Base-by-base conservation (phyloP, 768 basidiomycete species). In the Suillus decipiens region DNA sequence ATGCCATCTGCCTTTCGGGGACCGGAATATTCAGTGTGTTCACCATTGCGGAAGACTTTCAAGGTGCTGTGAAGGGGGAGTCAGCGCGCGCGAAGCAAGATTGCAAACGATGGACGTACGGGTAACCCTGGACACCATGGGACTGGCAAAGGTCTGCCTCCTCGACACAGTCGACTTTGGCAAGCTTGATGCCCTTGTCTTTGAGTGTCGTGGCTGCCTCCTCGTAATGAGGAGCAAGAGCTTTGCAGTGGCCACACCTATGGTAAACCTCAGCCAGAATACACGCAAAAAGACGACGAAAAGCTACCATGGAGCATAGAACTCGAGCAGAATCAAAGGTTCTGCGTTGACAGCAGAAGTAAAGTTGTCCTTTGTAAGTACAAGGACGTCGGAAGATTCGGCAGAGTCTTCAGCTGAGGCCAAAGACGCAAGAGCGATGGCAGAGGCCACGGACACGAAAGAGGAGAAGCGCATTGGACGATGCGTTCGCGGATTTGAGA, bases 131-230 rank as follows among this genome's bases (percentile, higher is more conserved):
- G 50, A 99, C 85, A 47, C 91, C 95, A 63, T 95, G 89, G 57
- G 84, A 71, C 73, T 92, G 89, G 79, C 97, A 99, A 36, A 99
- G 85, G 60, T 96, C 95, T 31, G 90, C 86, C 71, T 99, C 83
- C 66, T 93, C 95, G 51, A 97, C 96, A 76, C 96, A 99, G 81
- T 99, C 95, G 58, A 99, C 96, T 74, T 98, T 96, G 68, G 95
- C 95, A 60, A 99, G 78, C 75, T 90, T 90, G 79, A 99, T 93
- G 76, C 82, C 82, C 75, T 89, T 92, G 67, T 89, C 90, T 80
- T 96, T 97, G 76, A 99, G 88, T 41, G 86, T 80, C 12, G 96
- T 96, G 1, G 97, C 95, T 4, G 97, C 96, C 75, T 92, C 89
- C 74, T 96, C 93, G 68, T 96, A 96, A 66, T 96, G 89, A 60